These are phyloP conservation scores for Boletus rufocinnamomeus DNA, from an alignment of 768 basidiomycete species.

Conservation along the genomic window DNA sequence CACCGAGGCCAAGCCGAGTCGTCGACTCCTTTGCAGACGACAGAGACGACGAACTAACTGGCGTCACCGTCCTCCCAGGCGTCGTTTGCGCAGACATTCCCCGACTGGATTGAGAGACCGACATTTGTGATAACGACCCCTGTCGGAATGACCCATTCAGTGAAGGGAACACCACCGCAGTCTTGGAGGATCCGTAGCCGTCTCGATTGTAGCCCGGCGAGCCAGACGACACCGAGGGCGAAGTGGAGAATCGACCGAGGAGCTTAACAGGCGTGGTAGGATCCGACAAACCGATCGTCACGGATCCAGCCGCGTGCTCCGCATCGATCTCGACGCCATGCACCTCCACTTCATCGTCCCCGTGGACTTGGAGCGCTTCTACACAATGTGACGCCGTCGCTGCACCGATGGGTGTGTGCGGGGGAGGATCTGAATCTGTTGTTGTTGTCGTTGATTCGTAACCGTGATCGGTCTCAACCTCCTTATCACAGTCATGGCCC, in stretches of 20 bases:
- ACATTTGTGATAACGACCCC: background rate
- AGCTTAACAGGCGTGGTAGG: conserved; percentile 21
- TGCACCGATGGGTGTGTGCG: conserved; percentile 28
- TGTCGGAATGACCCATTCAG: conserved; percentile 28
- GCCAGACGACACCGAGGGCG: conserved; percentile 1
- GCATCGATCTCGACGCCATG: conserved; percentile 10
- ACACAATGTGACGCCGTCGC: conserved; percentile 6
- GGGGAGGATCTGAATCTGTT: conserved; percentile 30
- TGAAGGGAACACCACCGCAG: conserved; percentile 27
- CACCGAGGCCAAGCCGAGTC: background rate
- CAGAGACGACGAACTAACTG: background rate
- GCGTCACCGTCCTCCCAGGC: conserved; percentile 13
- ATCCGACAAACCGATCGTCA: conserved; percentile 13
- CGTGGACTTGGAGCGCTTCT: conserved; percentile 10
- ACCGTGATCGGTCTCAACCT: conserved; percentile 27
- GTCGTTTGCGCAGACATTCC: conserved; percentile 14
- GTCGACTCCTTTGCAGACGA: conserved; percentile 2
- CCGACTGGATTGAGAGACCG: background rate
- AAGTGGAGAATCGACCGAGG: conserved; percentile 13
- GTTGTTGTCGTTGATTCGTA: conserved; percentile 32
- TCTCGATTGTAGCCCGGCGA: conserved; percentile 4
- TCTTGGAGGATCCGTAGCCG: conserved; percentile 10
- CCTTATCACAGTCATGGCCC: conserved; percentile 23
- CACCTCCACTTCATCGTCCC: conserved; percentile 16
- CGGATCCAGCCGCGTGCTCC: background rate